These are phyloP conservation scores for Sporothrix brunneoviolacea DNA, from an alignment of 2,329 filamentous ascomycete genomes.

Conservation along the genomic window DNA sequence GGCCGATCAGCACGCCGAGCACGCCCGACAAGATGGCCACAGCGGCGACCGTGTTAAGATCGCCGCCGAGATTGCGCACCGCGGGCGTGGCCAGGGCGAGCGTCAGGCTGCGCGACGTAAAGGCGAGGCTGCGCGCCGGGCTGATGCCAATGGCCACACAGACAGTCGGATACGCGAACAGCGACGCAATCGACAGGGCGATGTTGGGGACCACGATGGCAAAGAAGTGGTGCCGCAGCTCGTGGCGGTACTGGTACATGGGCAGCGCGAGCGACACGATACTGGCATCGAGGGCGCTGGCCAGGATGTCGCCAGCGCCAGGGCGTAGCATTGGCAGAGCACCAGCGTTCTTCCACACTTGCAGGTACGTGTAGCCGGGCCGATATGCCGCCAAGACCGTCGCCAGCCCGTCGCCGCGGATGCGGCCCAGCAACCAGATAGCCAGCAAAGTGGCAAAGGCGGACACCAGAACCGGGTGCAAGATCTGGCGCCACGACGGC, in stretches of 20 bases:
- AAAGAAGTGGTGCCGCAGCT: constrained; percentile 46
- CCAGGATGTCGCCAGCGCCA: constrained; percentile 52
- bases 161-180: constrained; percentile 51
- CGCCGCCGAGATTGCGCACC: constrained; percentile 49
- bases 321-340: constrained; percentile 20
- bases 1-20: constrained; percentile 49
- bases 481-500: constrained; percentile 40
- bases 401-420: constrained; percentile 34
- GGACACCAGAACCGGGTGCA: constrained; percentile 53
- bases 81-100: constrained; percentile 54
- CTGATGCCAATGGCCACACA: constrained; percentile 50
- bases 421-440: constrained; percentile 47
- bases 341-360: constrained; percentile 38
- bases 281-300: constrained; percentile 47
- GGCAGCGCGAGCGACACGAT: constrained; percentile 54
- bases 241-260: constrained; percentile 54
- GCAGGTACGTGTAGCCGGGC: constrained; percentile 46
- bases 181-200: constrained; percentile 42
- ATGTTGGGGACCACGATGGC: constrained; percentile 49
- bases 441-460: constrained; percentile 46
- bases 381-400: constrained; percentile 41
- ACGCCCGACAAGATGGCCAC: constrained; percentile 55
- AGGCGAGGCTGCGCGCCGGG: constrained; percentile 44
- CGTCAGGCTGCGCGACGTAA: constrained; percentile 50
- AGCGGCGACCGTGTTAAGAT: constrained; percentile 48